Evolutionary conservation across 208 protist species (phyloP).

Genomic region (Naegleria gruberi): DNA sequence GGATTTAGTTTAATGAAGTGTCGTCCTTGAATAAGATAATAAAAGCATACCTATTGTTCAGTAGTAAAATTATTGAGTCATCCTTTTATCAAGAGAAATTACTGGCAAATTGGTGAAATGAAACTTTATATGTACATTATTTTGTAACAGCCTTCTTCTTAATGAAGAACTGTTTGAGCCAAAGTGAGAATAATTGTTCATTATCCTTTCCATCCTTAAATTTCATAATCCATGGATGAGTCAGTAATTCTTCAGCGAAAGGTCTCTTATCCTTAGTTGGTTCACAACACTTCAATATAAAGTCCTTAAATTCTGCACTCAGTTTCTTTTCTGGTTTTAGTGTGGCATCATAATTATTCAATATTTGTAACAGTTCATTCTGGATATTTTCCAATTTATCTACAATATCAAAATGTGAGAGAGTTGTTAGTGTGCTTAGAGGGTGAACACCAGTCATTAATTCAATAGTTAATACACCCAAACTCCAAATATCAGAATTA

Average conservation of each 20-base stretch:
- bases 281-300: conserved; percentile 1
- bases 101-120: too few species aligned
- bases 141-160: background rate
- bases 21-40: background rate
- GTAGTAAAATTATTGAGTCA: too few species aligned
- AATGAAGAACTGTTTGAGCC: background rate
- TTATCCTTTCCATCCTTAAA: background rate
- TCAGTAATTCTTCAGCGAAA: background rate
- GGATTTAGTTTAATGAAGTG: background rate
- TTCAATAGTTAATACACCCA: conserved; percentile 74
- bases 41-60: too few species aligned
- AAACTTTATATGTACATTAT: background rate
- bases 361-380: background rate
- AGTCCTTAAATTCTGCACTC: background rate
- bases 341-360: background rate
- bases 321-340: background rate
- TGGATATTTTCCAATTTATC: background rate
- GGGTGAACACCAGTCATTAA: conserved; percentile 71
- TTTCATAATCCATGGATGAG: background rate
- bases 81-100: too few species aligned
- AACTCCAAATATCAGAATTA: conserved; percentile 32
- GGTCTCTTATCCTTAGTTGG: background rate
- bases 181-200: background rate
- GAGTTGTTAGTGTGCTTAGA: conserved; percentile 27
- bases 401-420: background rate